phyloP scores from a whole-genome alignment of 1,139 yeast genomes.

The Candida dubliniensis region DNA sequence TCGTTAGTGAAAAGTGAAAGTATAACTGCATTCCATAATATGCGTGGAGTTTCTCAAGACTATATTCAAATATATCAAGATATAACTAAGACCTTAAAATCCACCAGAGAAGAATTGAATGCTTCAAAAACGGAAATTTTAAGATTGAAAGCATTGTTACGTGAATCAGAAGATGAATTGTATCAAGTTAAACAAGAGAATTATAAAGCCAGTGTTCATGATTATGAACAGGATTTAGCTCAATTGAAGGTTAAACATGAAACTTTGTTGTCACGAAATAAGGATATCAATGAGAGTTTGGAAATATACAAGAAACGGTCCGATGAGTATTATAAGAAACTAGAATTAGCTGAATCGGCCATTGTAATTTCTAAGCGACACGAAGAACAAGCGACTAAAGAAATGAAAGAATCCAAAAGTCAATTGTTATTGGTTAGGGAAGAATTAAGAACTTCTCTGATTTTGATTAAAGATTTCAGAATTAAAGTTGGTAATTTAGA shows the following conservation, averaged over 20 bases:
- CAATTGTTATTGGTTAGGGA: slow-evolving; percentile 55
- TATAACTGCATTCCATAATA: slow-evolving; percentile 24
- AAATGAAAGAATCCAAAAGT: slow-evolving; percentile 55
- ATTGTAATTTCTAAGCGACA: slow-evolving; percentile 62
- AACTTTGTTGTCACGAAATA: slow-evolving; percentile 48
- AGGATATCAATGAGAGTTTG: slow-evolving; percentile 53
- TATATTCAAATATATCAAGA: slow-evolving; percentile 57
- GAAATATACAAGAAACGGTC: slow-evolving; percentile 70
- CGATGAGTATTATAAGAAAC: slow-evolving; percentile 69
- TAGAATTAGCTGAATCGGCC: slow-evolving; percentile 79
- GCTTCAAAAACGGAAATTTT: slow-evolving; percentile 52
- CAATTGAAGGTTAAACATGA: slow-evolving; percentile 52
- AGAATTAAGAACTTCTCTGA: slow-evolving; percentile 62
- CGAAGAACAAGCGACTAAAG: slow-evolving; percentile 56
- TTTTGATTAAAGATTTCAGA: slow-evolving; percentile 56
- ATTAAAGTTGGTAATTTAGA: slow-evolving; percentile 55
- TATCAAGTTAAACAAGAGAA: slow-evolving; percentile 39
- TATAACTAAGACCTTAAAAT: slow-evolving; percentile 48
- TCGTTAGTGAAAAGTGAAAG: slow-evolving; percentile 35
- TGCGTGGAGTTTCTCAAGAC: slow-evolving; percentile 36
- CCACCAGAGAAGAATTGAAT: slow-evolving; percentile 51
- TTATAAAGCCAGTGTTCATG: slow-evolving; percentile 36
- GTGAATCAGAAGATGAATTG: slow-evolving; percentile 49
- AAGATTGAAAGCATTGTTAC: slow-evolving; percentile 49
- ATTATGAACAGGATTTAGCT: slow-evolving; percentile 45